These are phyloP conservation scores for Botrytis sinoallii DNA, from an alignment of 2,329 filamentous ascomycete genomes.

Conservation along the genomic window DNA sequence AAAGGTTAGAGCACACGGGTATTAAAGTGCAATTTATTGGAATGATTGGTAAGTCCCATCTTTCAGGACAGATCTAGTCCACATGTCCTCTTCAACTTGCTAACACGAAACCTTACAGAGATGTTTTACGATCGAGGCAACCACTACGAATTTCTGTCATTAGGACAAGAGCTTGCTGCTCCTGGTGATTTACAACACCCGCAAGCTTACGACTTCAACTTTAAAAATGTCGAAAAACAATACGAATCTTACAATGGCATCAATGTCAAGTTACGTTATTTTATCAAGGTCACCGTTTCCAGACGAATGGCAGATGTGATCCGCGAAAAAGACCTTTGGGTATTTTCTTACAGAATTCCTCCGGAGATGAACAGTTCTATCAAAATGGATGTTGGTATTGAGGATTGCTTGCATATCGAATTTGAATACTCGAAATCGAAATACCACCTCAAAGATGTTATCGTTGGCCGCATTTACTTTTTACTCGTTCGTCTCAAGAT, in stretches of 20 bases:
- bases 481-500: slow-evolving; percentile 96
- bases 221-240: slow-evolving; percentile 99
- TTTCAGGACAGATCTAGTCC: neutral
- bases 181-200: slow-evolving; percentile 98
- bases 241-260: slow-evolving; percentile 99
- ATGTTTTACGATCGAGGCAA: slow-evolving; percentile 99
- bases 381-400: slow-evolving; percentile 99
- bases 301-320: slow-evolving; percentile 97
- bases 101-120: slow-evolving; percentile 52
- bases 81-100: neutral
- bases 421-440: slow-evolving; percentile 99
- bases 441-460: slow-evolving; percentile 98
- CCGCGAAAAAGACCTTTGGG: slow-evolving; percentile 99
- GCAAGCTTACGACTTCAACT: slow-evolving; percentile 98
- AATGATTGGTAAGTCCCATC: slow-evolving; percentile 70
- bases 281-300: slow-evolving; percentile 93
- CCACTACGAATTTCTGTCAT: slow-evolving; percentile 97
- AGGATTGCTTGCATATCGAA: slow-evolving; percentile 98
- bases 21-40: slow-evolving; percentile 99
- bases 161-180: slow-evolving; percentile 93
- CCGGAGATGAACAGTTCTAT: slow-evolving; percentile 98
- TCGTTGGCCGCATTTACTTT: slow-evolving; percentile 98
- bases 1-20: slow-evolving; percentile 94
- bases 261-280: slow-evolving; percentile 98
- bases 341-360: slow-evolving; percentile 96